phyloP scores from a whole-genome alignment of 805 yeast genomes.

The Cyberlindnera japonica region DNA sequence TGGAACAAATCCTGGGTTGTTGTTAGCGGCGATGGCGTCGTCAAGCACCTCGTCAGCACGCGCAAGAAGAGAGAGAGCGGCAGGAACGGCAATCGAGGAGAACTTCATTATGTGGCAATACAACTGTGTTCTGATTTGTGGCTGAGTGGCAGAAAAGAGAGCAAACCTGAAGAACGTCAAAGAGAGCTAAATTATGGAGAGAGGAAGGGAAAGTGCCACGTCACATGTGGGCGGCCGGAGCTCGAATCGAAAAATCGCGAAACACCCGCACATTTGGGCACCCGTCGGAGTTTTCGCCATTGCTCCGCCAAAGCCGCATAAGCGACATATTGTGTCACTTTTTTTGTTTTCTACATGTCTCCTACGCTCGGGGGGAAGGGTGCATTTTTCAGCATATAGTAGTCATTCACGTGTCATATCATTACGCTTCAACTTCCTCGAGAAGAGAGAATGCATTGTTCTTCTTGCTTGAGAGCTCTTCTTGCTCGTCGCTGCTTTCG shows the following conservation, averaged over 20 bases:
- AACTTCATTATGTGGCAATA: slow-evolving; percentile 28
- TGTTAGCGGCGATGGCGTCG: slow-evolving; percentile 4
- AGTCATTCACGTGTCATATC: too few species aligned
- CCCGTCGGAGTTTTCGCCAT: too few species aligned
- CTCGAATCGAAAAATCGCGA: neutral
- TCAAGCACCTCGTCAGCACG: slow-evolving; percentile 12
- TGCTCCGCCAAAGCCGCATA: too few species aligned
- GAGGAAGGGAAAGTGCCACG: slow-evolving; percentile 2
- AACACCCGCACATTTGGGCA: neutral
- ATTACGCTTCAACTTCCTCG: slow-evolving; percentile 31
- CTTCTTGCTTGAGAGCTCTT: neutral
- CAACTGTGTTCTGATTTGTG: neutral
- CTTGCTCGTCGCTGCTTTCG: slow-evolving; percentile 17
- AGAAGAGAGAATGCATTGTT: slow-evolving; percentile 30
- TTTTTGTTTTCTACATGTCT: too few species aligned
- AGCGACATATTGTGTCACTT: too few species aligned
- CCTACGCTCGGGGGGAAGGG: too few species aligned
- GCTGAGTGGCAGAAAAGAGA: too few species aligned
- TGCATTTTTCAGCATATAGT: too few species aligned
- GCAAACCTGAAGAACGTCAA: neutral
- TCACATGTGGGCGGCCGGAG: too few species aligned
- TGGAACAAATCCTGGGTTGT: slow-evolving; percentile 33
- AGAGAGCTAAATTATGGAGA: slow-evolving; percentile 1
- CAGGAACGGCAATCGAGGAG: slow-evolving; percentile 22
- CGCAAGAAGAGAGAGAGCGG: slow-evolving; percentile 23